Evolutionary conservation across 305 asterid species (phyloP), one percentile per base, ranked within the genome.

Genomic region (Stenogyne calaminthoides): DNA sequence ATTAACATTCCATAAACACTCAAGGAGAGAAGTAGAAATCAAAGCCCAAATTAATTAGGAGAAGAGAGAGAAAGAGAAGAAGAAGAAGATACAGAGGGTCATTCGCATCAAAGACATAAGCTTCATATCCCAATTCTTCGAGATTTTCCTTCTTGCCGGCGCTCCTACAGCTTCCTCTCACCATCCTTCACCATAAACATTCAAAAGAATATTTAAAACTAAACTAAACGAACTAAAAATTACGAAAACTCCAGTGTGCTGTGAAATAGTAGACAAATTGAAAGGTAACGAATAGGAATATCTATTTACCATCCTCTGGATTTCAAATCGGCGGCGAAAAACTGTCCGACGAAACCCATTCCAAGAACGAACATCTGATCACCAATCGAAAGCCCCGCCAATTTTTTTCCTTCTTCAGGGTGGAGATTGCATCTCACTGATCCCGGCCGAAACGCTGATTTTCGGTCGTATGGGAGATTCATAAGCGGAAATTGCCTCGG

Each of bases 311-410:
- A 91, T 81, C 91, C 92, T 68, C 80, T 78, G 67, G 56, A 32
- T 77, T 83, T 89, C 71, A 91, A 79, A 77, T 91, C 88, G 40
- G 90, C 81, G 64, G 91, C 97, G 20, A 93, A 83, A 83, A 78
- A 89, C 75, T 85, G 82, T 15, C 95, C 98, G 0, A 91, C 93
- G 64, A 84, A 94, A 69, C 98, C 98, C 91, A 86, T 86, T 18
- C 98, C 98, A 29, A 94, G 83, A 70, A 90, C 79, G 86, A 94
- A 87, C 97, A 94, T 84, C 22, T 69, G 80, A 47, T 67, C 64
- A 25, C 67, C 75, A 10, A 46, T 61, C 14, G 78, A 62, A 70
- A 46, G 57, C 37, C 81, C 78, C 51, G 72, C 44, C 71, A 79
- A 67, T 69, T 8, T n/a, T 14, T 59, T 64, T 32, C 81, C 61